phyloP scores from a whole-genome alignment of 331 rosid genomes.

The Malus hybrid region DNA sequence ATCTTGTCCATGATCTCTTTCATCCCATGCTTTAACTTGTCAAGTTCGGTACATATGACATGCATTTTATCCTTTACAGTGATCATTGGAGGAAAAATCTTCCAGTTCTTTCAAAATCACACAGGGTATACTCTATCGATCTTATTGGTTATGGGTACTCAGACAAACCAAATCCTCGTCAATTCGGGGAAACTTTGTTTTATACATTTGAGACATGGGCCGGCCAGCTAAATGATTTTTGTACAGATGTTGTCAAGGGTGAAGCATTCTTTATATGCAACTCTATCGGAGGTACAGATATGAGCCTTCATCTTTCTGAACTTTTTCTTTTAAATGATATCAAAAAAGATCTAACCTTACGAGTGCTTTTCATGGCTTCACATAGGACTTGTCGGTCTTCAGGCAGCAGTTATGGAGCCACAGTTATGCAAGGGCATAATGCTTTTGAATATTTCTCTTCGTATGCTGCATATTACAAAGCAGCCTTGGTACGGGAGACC shows the following conservation, averaged over 20 bases:
- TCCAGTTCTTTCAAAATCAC: conserved; percentile 59
- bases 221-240: conserved; percentile 70
- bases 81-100: conserved; percentile 95
- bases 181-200: conserved; percentile 46
- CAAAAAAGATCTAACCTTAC: background rate
- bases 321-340: background rate
- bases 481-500: conserved; percentile 94
- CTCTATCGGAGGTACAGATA: conserved; percentile 81
- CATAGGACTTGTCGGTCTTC: conserved; percentile 95
- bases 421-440: conserved; percentile 64
- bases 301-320: background rate
- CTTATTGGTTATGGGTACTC: conserved; percentile 98
- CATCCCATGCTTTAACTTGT: conserved; percentile 11
- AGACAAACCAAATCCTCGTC: conserved; percentile 83
- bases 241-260: conserved; percentile 61
- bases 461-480: conserved; percentile 90
- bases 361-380: conserved; percentile 4
- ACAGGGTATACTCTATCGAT: conserved; percentile 80
- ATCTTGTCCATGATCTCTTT: conserved; percentile 4
- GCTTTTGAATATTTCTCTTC: conserved; percentile 78
- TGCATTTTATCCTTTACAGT: conserved; percentile 44
- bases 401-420: conserved; percentile 77
- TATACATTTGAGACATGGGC: conserved; percentile 96
- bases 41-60: conserved; percentile 18
- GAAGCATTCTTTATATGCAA: conserved; percentile 84